Base-by-base conservation (phyloP, 805 yeast genomes). In the Citeromyces matritensis region DNA sequence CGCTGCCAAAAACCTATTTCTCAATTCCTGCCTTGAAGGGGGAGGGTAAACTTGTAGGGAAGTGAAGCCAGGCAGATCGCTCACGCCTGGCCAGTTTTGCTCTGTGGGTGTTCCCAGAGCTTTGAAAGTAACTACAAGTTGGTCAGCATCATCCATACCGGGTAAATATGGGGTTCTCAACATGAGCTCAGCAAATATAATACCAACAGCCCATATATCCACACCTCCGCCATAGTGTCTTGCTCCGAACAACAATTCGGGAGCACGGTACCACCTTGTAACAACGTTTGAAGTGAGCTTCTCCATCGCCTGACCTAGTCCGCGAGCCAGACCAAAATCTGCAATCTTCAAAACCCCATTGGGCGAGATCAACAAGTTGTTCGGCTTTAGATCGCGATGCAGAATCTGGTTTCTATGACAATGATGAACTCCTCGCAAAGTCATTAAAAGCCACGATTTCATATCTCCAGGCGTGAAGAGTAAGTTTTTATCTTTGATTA, bases 61-160 rank as follows among this genome's bases (percentile, higher is more conserved):
- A 43, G 78, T 72, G 48, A 82, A 91, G 17, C 71, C 61, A 0
- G 95, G 91, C 31, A 91, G 63, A 36, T 69, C 61, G 1, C 86
- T 69, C 2, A 88, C 93, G 30, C 84, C 81, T 0, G 94, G 94
- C 98, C 98, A 91, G 2, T 62, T 73, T 23, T 66, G 73, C 41
- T 86, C 95, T 0, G 94, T 81, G 4, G 99, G 98, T 0, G 98
- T 86, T 0, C 99, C 99, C 36, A 88, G 56, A 0, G 97, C 98
- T 45, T 82, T 73, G 50, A 91, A 88, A 0, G 97, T 91, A n/a
- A 85, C 80, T 30, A 80, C 93, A 26, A 86, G 54, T 49, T 91
- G 99, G 47, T 86, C 95, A 2, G 72, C 51, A 49, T 91, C 98
- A 40, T 81, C 84, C 42, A 72, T 73, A 1, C 97, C 98, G 0